Conservation (phyloP, 257 asterid genomes). For the Solanum etuberosum region DNA sequence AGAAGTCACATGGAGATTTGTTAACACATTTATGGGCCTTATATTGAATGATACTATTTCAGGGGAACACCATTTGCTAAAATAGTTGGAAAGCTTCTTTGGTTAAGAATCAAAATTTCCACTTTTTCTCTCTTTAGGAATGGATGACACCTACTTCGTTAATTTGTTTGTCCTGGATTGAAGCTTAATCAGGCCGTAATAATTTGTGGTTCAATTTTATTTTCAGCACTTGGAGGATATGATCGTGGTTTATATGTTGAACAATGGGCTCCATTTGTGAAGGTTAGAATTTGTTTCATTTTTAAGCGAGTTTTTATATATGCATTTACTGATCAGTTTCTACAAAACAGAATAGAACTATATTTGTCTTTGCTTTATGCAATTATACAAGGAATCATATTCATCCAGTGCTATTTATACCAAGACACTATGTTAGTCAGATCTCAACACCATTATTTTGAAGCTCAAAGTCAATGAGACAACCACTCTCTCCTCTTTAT, state of each 20-base stretch:
- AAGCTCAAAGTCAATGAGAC: not conserved
- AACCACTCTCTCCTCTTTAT: not conserved
- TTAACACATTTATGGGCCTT: not conserved
- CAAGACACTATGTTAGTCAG: not conserved
- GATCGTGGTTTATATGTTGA: slow-evolving; percentile 77
- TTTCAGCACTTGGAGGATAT: slow-evolving; percentile 91
- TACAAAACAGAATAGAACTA: not conserved
- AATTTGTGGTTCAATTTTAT: not conserved
- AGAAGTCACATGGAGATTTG: not conserved
- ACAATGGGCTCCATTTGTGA: slow-evolving; percentile 90
- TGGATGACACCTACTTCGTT: not conserved
- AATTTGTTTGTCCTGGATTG: not conserved
- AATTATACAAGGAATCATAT: not conserved
- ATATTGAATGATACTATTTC: not conserved
- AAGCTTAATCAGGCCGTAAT: not conserved
- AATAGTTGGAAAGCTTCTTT: not conserved
- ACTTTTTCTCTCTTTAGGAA: not conserved
- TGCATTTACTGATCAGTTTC: not conserved
- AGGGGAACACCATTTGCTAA: not conserved
- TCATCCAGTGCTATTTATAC: not conserved
- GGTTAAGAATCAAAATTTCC: not conserved
- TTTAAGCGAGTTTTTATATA: not conserved
- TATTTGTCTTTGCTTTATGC: not conserved
- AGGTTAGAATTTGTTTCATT: slow-evolving; percentile 37
- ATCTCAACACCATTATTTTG: not conserved